Evolutionary conservation across 208 protist genomes (phyloP).

Genomic region (Lotmaria passim): DNA sequence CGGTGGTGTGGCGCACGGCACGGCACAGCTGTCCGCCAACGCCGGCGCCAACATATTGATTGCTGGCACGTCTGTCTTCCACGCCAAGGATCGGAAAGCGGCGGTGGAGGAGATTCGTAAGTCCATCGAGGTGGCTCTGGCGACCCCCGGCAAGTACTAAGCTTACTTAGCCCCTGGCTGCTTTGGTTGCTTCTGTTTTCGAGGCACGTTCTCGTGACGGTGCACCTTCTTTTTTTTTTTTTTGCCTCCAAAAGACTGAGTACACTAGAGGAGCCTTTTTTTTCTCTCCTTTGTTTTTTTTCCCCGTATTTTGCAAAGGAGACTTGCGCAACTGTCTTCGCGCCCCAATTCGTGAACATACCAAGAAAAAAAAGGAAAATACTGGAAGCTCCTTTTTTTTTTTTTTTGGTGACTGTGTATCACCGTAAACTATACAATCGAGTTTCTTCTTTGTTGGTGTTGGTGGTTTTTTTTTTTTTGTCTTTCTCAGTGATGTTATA

Average conservation of each 20-base stretch:
- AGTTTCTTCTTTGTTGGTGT: too few species aligned
- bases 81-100: conserved; percentile 52
- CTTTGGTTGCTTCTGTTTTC: not conserved
- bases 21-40: conserved; percentile 91
- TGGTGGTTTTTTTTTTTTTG: not conserved
- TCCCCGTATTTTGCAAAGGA: too few species aligned
- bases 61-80: conserved; percentile 97
- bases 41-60: conserved; percentile 99
- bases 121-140: conserved; percentile 41
- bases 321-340: too few species aligned
- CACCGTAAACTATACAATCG: too few species aligned
- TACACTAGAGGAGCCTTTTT: too few species aligned
- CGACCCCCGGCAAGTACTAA: conserved; percentile 5
- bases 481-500: too few species aligned
- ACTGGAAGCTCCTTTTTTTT: not conserved
- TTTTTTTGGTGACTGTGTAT: not conserved
- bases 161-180: not conserved
- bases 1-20: conserved; percentile 96
- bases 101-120: conserved; percentile 59
- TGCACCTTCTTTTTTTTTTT: not conserved
- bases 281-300: too few species aligned
- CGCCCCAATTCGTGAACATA: too few species aligned
- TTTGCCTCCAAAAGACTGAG: too few species aligned
- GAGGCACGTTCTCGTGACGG: not conserved
- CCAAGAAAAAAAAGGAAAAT: too few species aligned